phyloP scores from a whole-genome alignment of 495 filamentous ascomycete genomes.

The Aspergillus saccharolyticus region DNA sequence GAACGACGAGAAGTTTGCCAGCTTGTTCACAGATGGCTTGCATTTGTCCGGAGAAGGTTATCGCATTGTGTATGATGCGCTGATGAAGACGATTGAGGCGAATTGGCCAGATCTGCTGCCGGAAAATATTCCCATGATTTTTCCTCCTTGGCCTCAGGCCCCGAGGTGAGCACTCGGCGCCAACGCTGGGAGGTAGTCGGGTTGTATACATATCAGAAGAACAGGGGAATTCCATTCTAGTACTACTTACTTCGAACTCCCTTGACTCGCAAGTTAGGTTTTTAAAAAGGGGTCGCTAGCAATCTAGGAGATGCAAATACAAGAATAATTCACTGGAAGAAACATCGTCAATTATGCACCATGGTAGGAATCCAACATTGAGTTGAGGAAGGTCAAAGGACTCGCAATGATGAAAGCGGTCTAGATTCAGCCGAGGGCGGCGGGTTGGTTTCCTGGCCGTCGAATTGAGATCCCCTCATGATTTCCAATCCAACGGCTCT shows the following conservation, averaged over 20 bases:
- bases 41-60: slow-evolving; percentile 62
- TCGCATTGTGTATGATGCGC: slow-evolving; percentile 50
- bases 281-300: too few relatives aligned
- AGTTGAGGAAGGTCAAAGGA: not conserved
- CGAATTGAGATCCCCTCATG: slow-evolving; percentile 16
- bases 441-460: slow-evolving; percentile 5
- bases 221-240: too few relatives aligned
- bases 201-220: not conserved
- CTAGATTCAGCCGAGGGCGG: slow-evolving; percentile 15
- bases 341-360: not conserved
- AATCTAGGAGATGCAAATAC: too few relatives aligned
- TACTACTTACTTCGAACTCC: too few relatives aligned
- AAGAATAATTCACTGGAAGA: not conserved
- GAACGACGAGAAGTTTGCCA: slow-evolving; percentile 42
- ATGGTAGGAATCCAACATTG: not conserved
- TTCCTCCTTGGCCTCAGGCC: slow-evolving; percentile 49
- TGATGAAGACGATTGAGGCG: slow-evolving; percentile 48
- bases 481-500: slow-evolving; percentile 13
- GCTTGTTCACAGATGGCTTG: slow-evolving; percentile 58
- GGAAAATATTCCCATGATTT: slow-evolving; percentile 44
- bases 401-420: slow-evolving; percentile 11
- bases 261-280: too few relatives aligned
- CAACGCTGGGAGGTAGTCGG: not conserved
- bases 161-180: slow-evolving; percentile 28
- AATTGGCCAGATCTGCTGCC: slow-evolving; percentile 59